Percentiles rank a stretch among this genome's conserved stretches.
phyloP scores from a whole-genome alignment of 495 filamentous ascomycete genomes.

The Usnea hakonensis region DNA sequence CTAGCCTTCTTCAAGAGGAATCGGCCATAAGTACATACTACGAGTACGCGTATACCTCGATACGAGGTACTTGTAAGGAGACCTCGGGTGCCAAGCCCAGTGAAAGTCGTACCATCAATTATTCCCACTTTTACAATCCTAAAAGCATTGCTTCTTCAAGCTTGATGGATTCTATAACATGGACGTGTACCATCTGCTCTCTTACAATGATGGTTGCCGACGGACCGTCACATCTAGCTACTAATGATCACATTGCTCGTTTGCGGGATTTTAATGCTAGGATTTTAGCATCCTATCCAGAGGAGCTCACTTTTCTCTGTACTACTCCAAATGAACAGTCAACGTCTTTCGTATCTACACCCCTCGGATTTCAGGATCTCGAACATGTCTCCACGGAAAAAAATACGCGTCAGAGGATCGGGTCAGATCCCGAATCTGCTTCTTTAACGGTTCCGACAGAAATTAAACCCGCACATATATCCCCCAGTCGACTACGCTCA shows the following conservation, averaged over 20 bases:
- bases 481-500: slow-evolving; percentile 4
- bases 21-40: too few relatives aligned
- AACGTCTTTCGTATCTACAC: neutral
- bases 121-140: too few relatives aligned
- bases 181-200: slow-evolving; percentile 15
- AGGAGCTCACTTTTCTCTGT: slow-evolving; percentile 9
- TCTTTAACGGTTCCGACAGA: slow-evolving; percentile 3
- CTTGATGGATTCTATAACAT: neutral
- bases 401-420: neutral
- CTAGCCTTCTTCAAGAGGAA: too few relatives aligned
- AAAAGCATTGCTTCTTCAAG: too few relatives aligned
- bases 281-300: slow-evolving; percentile 1
- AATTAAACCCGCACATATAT: slow-evolving; percentile 10
- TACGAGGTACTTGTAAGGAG: too few relatives aligned
- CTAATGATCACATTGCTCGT: slow-evolving; percentile 7
- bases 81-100: too few relatives aligned
- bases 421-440: slow-evolving; percentile 7
- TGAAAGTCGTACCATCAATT: too few relatives aligned
- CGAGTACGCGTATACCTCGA: too few relatives aligned
- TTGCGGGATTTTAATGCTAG: neutral
- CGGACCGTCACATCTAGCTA: slow-evolving; percentile 5
- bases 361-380: slow-evolving; percentile 5
- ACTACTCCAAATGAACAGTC: slow-evolving; percentile 5
- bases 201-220: slow-evolving; percentile 8
- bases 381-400: slow-evolving; percentile 1